Conservation (phyloP, 176 grass and related monocot genomes). For the Secale cereale region DNA sequence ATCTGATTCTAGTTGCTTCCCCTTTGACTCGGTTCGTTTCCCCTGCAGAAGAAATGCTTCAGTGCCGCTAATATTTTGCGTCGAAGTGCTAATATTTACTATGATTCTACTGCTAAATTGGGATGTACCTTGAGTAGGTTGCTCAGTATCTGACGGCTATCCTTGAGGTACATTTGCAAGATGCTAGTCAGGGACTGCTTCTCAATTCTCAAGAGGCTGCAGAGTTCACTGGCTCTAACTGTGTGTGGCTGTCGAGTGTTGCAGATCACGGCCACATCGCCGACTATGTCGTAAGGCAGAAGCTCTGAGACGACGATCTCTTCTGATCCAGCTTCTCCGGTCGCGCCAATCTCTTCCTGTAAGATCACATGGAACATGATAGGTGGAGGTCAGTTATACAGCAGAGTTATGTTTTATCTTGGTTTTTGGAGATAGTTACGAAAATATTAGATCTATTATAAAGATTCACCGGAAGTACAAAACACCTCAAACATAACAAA, state of each 20-base stretch:
- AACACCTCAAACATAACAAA: no score
- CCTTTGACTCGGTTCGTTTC: constrained; percentile 40
- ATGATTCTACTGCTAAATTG: not conserved
- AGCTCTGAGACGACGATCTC: constrained; percentile 61
- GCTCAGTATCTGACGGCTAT: constrained; percentile 64
- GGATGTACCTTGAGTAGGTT: constrained; percentile 68
- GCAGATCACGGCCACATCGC: constrained; percentile 67
- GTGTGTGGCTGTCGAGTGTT: constrained; percentile 65
- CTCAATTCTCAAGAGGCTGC: constrained; percentile 74
- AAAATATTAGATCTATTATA: no score
- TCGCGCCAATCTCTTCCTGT: constrained; percentile 51
- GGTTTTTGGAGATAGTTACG: not conserved
- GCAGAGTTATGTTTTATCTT: not conserved
- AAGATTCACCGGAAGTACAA: no score
- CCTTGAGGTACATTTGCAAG: constrained; percentile 77
- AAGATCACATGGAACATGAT: not conserved
- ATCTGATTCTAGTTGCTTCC: constrained; percentile 63
- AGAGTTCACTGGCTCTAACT: constrained; percentile 70
- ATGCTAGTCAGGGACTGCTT: constrained; percentile 74
- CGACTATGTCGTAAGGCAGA: constrained; percentile 56
- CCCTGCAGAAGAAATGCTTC: constrained; percentile 26
- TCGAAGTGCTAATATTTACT: not conserved
- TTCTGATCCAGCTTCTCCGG: constrained; percentile 45
- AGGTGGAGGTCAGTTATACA: not conserved
- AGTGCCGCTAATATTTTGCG: not conserved